These are phyloP conservation scores for Suillus cothurnatus DNA, from an alignment of 768 basidiomycete species.

Conservation along the genomic window DNA sequence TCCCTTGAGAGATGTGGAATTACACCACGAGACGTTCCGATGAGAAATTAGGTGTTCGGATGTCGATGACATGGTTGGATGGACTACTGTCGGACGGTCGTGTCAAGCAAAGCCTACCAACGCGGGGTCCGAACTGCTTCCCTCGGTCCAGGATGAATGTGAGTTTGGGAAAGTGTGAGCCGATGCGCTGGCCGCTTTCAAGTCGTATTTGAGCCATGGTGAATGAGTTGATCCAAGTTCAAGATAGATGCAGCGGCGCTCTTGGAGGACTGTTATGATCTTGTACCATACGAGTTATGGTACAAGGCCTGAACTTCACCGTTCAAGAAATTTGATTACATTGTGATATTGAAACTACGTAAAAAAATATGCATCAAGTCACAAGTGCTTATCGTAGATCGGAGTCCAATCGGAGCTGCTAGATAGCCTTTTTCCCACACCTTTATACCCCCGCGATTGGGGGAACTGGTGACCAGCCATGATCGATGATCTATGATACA, in stretches of 20 bases:
- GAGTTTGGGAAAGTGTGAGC: conserved; percentile 17
- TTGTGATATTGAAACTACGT: neutral
- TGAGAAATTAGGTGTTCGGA: conserved; percentile 62
- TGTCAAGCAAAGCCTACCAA: conserved; percentile 22
- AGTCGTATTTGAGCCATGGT: neutral
- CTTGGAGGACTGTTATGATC: neutral
- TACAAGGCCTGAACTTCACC: no score
- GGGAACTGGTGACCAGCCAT: no score
- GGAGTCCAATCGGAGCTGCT: conserved; percentile 4
- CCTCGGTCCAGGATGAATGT: conserved; percentile 17
- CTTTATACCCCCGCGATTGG: conserved; percentile 2
- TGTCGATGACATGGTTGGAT: conserved; percentile 29
- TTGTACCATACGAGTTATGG: neutral
- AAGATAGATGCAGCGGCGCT: neutral
- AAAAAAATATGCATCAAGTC: no score
- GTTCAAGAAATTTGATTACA: no score
- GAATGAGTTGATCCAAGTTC: neutral
- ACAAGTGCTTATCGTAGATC: conserved; percentile 1
- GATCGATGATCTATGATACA: no score
- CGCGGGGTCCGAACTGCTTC: conserved; percentile 28
- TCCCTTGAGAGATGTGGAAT: conserved; percentile 76
- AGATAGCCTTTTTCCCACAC: neutral
- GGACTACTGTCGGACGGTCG: conserved; percentile 12
- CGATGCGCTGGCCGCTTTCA: neutral
- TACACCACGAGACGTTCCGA: conserved; percentile 70